A percentile compares a stretch with the other conserved stretches of the same genome.
phyloP scores from a whole-genome alignment of 495 filamentous ascomycete genomes.

The Neurospora sp. region DNA sequence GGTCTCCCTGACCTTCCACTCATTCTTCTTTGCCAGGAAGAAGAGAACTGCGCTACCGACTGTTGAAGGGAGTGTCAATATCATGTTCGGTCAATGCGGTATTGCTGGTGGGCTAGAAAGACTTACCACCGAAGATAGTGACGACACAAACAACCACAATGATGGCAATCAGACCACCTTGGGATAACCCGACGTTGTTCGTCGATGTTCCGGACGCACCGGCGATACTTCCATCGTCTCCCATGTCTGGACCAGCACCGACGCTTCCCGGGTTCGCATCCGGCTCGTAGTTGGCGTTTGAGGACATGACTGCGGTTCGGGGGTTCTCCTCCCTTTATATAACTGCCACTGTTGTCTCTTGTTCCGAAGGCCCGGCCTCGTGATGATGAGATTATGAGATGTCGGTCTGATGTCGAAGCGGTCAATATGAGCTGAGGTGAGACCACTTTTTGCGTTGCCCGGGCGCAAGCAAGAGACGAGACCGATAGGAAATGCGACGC shows the following conservation, averaged over 20 bases:
- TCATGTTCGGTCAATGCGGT: neutral
- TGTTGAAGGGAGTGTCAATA: conserved; percentile 12
- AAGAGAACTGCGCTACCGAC: conserved; percentile 40
- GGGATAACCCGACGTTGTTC: conserved; percentile 43
- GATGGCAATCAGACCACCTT: conserved; percentile 51
- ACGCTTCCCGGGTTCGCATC: neutral
- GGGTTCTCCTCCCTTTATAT: neutral
- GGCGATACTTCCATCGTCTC: conserved; percentile 31
- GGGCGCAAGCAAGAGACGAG: neutral
- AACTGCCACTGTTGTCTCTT: neutral
- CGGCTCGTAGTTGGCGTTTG: conserved; percentile 10
- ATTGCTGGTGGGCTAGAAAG: neutral
- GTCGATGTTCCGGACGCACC: conserved; percentile 44
- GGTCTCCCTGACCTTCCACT: conserved; percentile 45
- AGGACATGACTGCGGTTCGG: neutral
- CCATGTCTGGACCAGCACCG: conserved; percentile 12
- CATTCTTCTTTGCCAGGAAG: conserved; percentile 47
- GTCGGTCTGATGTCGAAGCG: neutral
- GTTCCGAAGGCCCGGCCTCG: neutral
- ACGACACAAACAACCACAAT: conserved; percentile 50
- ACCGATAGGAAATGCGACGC: neutral
- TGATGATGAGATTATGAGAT: neutral
- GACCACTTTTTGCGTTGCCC: neutral
- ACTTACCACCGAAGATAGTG: conserved; percentile 46
- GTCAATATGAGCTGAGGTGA: neutral